Percentiles rank a stretch among this genome's conserved stretches.
phyloP scores from a whole-genome alignment of 2,329 filamentous ascomycete genomes.

The Microsporum audouinii region DNA sequence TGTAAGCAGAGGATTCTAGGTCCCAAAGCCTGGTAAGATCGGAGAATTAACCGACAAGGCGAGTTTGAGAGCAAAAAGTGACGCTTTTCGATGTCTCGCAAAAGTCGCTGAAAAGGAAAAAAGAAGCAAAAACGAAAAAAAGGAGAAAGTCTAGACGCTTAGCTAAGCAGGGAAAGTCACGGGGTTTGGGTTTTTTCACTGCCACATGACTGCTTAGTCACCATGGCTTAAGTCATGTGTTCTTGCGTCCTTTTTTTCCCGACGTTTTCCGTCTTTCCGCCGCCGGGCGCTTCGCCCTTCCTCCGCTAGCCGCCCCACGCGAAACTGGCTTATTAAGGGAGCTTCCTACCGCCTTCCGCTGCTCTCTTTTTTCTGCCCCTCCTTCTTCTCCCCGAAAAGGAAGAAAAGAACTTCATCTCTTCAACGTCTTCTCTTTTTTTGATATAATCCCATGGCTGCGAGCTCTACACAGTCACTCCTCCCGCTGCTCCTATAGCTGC shows the following conservation, averaged over 20 bases:
- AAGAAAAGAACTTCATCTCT: not conserved
- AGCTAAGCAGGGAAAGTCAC: not conserved
- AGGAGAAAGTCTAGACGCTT: not conserved
- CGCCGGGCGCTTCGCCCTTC: not conserved
- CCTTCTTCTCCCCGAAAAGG: not conserved
- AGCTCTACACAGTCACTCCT: not conserved
- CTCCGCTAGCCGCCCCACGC: slow-evolving; percentile 3
- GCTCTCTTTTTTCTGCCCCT: not conserved
- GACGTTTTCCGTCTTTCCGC: not conserved
- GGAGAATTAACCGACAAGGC: not conserved
- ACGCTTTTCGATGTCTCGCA: not conserved
- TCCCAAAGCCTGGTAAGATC: not conserved
- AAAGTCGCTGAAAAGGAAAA: not conserved
- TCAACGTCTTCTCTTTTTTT: not conserved
- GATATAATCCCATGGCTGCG: not conserved
- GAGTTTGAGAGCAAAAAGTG: not conserved
- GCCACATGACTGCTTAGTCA: not conserved
- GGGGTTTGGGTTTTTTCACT: not conserved
- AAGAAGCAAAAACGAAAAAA: not conserved
- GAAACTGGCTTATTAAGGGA: not conserved
- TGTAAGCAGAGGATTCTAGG: too few species aligned
- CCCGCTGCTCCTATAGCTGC: not conserved
- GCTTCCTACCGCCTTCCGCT: not conserved
- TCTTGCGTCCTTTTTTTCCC: not conserved
- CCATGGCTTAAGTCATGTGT: not conserved